Conservation (phyloP, 106 monocot species). For the Chionographis japonica region DNA sequence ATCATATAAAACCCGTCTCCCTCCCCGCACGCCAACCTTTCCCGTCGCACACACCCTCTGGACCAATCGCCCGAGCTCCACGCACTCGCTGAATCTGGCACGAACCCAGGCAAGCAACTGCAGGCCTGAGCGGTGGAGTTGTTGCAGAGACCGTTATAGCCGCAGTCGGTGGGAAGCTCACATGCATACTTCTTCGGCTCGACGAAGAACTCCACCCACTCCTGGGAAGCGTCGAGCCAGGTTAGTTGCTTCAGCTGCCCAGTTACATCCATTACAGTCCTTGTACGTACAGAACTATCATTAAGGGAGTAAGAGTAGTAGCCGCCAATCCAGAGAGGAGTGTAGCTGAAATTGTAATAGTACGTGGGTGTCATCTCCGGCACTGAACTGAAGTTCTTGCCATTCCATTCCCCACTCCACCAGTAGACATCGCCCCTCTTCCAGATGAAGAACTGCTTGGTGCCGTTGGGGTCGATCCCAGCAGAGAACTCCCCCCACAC, state of each 20-base stretch:
- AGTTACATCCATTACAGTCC: background rate
- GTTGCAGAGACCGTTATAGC: constrained; percentile 20
- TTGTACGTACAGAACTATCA: background rate
- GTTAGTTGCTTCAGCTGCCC: background rate
- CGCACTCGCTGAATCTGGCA: too few species aligned
- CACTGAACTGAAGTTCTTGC: background rate
- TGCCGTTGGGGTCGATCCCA: background rate
- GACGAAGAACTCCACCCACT: background rate
- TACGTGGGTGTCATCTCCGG: background rate
- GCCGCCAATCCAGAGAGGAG: background rate
- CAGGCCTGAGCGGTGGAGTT: too few species aligned
- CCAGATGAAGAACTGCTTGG: constrained; percentile 13
- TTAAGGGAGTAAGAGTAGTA: constrained; percentile 4
- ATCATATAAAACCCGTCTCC: constrained; percentile 5
- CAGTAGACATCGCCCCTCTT: background rate
- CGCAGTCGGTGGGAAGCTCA: constrained; percentile 14
- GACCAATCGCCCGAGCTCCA: too few species aligned
- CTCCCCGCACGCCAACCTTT: too few species aligned
- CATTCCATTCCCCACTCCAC: constrained; percentile 10
- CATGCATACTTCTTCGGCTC: background rate
- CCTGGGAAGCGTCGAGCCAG: background rate
- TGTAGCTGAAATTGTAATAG: background rate
- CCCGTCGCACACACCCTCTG: too few species aligned
- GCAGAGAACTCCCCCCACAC: constrained; percentile 12
- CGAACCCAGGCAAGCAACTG: too few species aligned